Conservation (phyloP, 2,329 filamentous ascomycete genomes). For the Nannizzia gypsea region DNA sequence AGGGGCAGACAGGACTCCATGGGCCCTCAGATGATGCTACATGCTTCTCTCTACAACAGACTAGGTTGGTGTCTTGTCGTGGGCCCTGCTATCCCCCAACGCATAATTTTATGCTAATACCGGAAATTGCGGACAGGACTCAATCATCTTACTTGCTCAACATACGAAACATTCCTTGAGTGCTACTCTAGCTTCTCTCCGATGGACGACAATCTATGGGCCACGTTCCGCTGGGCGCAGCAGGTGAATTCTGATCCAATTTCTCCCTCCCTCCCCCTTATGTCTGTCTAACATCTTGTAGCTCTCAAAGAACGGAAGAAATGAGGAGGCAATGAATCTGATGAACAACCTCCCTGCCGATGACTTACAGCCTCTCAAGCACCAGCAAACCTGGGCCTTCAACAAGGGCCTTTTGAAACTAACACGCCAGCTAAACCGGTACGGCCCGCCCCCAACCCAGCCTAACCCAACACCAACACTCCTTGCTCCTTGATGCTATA, state of each 20-base stretch:
- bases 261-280: neutral
- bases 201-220: constrained; percentile 68
- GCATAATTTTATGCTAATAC: constrained; percentile 4
- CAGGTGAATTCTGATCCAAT: constrained; percentile 30
- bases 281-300: neutral
- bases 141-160: constrained; percentile 43
- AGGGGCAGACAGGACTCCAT: constrained; percentile 62
- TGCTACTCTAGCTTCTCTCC: constrained; percentile 55
- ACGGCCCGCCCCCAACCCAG: constrained; percentile 4
- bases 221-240: constrained; percentile 59
- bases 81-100: constrained; percentile 17
- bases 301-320: constrained; percentile 53
- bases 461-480: neutral
- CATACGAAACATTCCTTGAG: constrained; percentile 59
- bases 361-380: constrained; percentile 59
- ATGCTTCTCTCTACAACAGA: constrained; percentile 62
- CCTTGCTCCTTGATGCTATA: neutral
- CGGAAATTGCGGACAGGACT: constrained; percentile 34
- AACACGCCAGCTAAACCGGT: constrained; percentile 33
- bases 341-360: constrained; percentile 51
- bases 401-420: constrained; percentile 34
- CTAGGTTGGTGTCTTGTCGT: constrained; percentile 48
- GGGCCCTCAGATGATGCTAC: constrained; percentile 61
- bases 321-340: constrained; percentile 52
- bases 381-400: constrained; percentile 48